These are phyloP conservation scores for Tricholoma bakamatsutake DNA, from an alignment of 768 basidiomycete genomes.

Conservation along the genomic window DNA sequence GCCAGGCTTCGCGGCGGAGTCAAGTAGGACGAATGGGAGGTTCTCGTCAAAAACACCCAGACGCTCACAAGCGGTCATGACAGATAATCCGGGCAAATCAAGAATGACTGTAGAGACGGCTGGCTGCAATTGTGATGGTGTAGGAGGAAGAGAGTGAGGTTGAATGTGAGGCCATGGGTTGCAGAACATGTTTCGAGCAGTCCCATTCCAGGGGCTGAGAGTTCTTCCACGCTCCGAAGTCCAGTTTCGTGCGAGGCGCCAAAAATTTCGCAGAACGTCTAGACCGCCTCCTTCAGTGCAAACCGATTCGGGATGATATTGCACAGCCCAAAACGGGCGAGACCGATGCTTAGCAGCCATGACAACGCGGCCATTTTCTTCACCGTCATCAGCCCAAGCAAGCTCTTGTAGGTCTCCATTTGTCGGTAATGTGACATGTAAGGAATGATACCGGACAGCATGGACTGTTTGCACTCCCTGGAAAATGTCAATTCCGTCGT, in stretches of 20 bases:
- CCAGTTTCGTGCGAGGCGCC: slow-evolving; percentile 63
- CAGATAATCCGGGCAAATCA: slow-evolving; percentile 34
- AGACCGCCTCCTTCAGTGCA: slow-evolving; percentile 63
- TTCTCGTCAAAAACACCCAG: slow-evolving; percentile 54
- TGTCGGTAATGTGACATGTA: slow-evolving; percentile 49
- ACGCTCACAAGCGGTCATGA: slow-evolving; percentile 51
- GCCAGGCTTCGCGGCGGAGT: slow-evolving; percentile 73
- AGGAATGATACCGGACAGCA: slow-evolving; percentile 78
- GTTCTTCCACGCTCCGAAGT: slow-evolving; percentile 30
- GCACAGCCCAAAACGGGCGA: slow-evolving; percentile 81
- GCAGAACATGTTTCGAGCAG: slow-evolving; percentile 34
- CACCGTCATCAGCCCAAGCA: slow-evolving; percentile 68
- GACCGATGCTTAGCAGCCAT: slow-evolving; percentile 66
- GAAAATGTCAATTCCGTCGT: slow-evolving; percentile 57
- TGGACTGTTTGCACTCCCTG: slow-evolving; percentile 43
- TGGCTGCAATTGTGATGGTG: slow-evolving; percentile 16
- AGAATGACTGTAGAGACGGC: slow-evolving; percentile 32
- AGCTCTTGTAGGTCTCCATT: slow-evolving; percentile 52
- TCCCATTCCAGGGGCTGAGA: slow-evolving; percentile 35
- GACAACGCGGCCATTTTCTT: slow-evolving; percentile 60
- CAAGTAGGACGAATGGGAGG: slow-evolving; percentile 64
- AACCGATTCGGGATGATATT: slow-evolving; percentile 86
- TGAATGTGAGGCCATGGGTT: slow-evolving; percentile 52
- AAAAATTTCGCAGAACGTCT: slow-evolving; percentile 71
- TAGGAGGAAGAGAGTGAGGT: slow-evolving; percentile 18